Conservation (phyloP, 2,329 filamentous ascomycete genomes). For the Fonsecaea nubica region DNA sequence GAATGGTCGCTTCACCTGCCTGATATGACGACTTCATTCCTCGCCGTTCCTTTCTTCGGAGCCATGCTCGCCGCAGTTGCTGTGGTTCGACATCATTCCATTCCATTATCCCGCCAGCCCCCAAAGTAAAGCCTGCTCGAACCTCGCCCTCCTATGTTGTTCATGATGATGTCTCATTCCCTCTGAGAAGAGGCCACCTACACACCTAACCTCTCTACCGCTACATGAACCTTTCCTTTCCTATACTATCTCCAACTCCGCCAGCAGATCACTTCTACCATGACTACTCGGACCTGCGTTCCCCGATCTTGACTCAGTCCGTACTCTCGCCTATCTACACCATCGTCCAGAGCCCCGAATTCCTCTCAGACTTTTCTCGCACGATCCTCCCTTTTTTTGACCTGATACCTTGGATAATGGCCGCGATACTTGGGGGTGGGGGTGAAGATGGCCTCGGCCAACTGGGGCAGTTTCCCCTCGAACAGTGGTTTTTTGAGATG, state of each 20-base stretch:
- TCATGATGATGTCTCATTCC: conserved; percentile 16
- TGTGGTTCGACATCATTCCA: conserved; percentile 28
- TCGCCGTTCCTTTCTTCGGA: not conserved
- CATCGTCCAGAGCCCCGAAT: conserved; percentile 29
- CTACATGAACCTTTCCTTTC: conserved; percentile 34
- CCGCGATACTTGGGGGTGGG: conserved; percentile 34
- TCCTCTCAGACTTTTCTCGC: conserved; percentile 29
- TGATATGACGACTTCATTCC: not conserved
- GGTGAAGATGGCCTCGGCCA: conserved; percentile 42
- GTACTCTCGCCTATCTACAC: conserved; percentile 29
- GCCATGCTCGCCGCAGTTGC: not conserved
- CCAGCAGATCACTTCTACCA: conserved; percentile 27
- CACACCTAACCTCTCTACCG: not conserved
- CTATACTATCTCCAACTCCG: conserved; percentile 26
- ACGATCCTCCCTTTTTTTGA: conserved; percentile 29
- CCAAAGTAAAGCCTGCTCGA: not conserved
- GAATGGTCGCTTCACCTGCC: conserved; percentile 3
- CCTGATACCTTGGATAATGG: conserved; percentile 34
- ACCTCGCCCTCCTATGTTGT: not conserved
- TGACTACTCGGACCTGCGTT: conserved; percentile 33
- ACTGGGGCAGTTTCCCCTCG: conserved; percentile 74
- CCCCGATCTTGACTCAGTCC: conserved; percentile 31
- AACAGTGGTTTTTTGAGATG: conserved; percentile 99
- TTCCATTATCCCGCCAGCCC: not conserved
- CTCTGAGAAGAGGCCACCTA: conserved; percentile 31